A percentile compares a stretch with the other conserved stretches of the same genome.
These are phyloP conservation scores for Zygoascus bituminiphila DNA, from an alignment of 805 yeast genomes.

Conservation along the genomic window DNA sequence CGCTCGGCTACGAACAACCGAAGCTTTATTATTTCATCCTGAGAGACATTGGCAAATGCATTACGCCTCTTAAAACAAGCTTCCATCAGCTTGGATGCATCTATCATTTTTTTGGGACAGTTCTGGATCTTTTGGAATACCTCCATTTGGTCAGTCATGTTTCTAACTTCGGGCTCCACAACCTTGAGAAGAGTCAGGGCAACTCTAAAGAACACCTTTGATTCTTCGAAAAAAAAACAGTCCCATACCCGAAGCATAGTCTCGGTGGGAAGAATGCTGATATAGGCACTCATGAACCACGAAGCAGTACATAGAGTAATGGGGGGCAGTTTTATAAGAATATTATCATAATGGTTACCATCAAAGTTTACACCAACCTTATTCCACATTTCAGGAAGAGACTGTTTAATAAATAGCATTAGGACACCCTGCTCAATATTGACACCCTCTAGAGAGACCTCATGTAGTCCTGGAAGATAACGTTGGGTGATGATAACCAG, in stretches of 20 bases:
- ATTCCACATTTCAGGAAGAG: conserved; percentile 75
- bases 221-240: conserved; percentile 84
- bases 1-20: conserved; percentile 63
- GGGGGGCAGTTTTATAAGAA: conserved; percentile 75
- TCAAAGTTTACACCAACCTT: conserved; percentile 37
- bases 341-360: conserved; percentile 33
- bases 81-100: conserved; percentile 18
- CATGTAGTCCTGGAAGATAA: conserved; percentile 86
- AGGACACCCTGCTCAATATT: conserved; percentile 91
- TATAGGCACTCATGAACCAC: conserved; percentile 98
- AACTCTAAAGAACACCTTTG: conserved; percentile 74
- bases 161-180: conserved; percentile 55
- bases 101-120: conserved; percentile 57
- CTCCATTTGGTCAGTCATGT: conserved; percentile 42
- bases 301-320: conserved; percentile 88
- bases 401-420: conserved; percentile 77
- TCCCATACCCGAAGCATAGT: conserved; percentile 90
- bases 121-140: conserved; percentile 81
- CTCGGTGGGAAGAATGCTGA: conserved; percentile 84
- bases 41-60: conserved; percentile 60
- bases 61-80: conserved; percentile 19
- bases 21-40: conserved; percentile 72
- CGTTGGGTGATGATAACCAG: conserved; percentile 79
- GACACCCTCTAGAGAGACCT: conserved; percentile 84
- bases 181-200: conserved; percentile 72